A percentile compares a stretch with the other conserved stretches of the same genome.
These are phyloP conservation scores for Aspergillus piperis DNA, from an alignment of 2,329 filamentous ascomycete species.

Conservation along the genomic window DNA sequence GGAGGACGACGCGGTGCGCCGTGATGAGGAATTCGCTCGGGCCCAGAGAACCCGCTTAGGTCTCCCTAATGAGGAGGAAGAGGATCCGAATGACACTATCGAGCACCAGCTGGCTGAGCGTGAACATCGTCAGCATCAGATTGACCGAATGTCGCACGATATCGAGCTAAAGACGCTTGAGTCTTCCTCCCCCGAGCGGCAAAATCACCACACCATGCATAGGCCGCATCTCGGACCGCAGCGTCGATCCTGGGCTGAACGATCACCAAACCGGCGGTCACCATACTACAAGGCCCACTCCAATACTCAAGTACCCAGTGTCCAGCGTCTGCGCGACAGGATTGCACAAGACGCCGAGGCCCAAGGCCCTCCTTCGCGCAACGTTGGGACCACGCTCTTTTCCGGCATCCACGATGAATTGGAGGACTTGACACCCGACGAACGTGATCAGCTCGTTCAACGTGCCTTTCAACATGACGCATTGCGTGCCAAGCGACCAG, in stretches of 20 bases:
- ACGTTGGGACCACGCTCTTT: slow-evolving; percentile 78
- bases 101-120: slow-evolving; percentile 50
- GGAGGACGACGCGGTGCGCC: slow-evolving; percentile 89
- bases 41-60: slow-evolving; percentile 72
- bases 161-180: slow-evolving; percentile 49
- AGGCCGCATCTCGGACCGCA: slow-evolving; percentile 30
- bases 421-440: slow-evolving; percentile 87
- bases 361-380: slow-evolving; percentile 58
- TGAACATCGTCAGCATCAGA: slow-evolving; percentile 42
- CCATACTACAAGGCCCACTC: slow-evolving; percentile 43
- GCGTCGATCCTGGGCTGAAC: slow-evolving; percentile 47
- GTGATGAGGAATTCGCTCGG: slow-evolving; percentile 83
- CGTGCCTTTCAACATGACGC: slow-evolving; percentile 91
- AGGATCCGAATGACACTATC: slow-evolving; percentile 47
- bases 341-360: slow-evolving; percentile 64
- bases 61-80: slow-evolving; percentile 49
- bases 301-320: slow-evolving; percentile 33
- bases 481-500: slow-evolving; percentile 77
- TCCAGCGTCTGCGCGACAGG: slow-evolving; percentile 39
- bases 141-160: slow-evolving; percentile 48
- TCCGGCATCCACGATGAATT: slow-evolving; percentile 88
- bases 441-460: slow-evolving; percentile 80
- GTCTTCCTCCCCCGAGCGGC: slow-evolving; percentile 22
- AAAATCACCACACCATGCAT: slow-evolving; percentile 16
- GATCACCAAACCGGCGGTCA: slow-evolving; percentile 42